These are phyloP conservation scores for Elaeagnus macrophylla DNA, from an alignment of 306 rosid genomes.

Conservation along the genomic window DNA sequence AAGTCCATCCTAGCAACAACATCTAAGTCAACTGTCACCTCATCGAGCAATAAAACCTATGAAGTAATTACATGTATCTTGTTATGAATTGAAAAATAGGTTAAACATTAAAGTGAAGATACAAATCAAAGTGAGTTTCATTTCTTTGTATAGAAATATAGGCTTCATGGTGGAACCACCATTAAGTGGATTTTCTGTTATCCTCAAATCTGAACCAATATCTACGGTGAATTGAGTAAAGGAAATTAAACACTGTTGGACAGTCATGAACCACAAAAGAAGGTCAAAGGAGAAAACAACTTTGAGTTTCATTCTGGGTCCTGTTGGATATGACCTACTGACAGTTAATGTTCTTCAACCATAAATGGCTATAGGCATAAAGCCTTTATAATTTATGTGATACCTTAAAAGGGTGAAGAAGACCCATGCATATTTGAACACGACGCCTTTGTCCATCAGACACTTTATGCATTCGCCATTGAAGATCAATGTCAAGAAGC, in stretches of 20 bases:
- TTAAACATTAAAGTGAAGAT: too few species aligned
- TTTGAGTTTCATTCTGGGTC: neutral
- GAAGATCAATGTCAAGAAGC: conserved; percentile 79
- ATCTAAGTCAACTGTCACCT: conserved; percentile 91
- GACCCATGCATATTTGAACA: conserved; percentile 97
- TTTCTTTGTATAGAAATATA: conserved; percentile 17
- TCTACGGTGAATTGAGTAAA: too few species aligned
- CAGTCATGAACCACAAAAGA: neutral
- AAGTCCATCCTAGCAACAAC: conserved; percentile 90
- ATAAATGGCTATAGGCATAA: conserved; percentile 19
- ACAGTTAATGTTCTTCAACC: neutral
- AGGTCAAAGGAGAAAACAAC: neutral
- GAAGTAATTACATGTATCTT: conserved; percentile 14
- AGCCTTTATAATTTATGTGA: neutral
- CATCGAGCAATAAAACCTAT: conserved; percentile 92
- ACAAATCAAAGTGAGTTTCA: too few species aligned
- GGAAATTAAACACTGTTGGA: neutral
- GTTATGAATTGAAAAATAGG: too few species aligned
- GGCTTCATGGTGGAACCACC: too few species aligned
- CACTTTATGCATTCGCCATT: conserved; percentile 96
- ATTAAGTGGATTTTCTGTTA: too few species aligned
- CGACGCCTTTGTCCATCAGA: conserved; percentile 96
- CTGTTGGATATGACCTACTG: neutral
- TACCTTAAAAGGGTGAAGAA: conserved; percentile 93
- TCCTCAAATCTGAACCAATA: too few species aligned